A percentile compares a stretch with the other conserved stretches of the same genome.
Evolutionary conservation across 2,329 filamentous ascomycete species (phyloP).

Genomic region (Claviceps sp.): DNA sequence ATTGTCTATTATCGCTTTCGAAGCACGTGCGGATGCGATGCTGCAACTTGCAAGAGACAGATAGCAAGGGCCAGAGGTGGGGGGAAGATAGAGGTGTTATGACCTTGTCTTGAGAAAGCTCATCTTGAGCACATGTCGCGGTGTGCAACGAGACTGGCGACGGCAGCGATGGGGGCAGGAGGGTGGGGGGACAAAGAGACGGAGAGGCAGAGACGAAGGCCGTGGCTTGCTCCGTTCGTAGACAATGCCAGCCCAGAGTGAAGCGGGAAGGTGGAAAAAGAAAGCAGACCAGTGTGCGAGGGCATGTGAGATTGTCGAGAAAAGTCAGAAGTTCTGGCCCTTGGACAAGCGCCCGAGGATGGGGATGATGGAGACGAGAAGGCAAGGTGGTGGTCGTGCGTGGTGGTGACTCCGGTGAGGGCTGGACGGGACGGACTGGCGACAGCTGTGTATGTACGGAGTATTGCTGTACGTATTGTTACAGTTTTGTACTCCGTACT

Average conservation of each 20-base stretch:
- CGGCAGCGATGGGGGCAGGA: neutral
- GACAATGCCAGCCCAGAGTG: neutral
- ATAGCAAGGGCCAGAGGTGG: neutral
- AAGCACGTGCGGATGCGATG: too few relatives aligned
- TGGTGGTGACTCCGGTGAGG: neutral
- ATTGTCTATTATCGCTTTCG: too few relatives aligned
- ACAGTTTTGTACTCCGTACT: too few relatives aligned
- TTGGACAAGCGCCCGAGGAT: neutral
- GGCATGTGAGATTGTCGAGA: neutral
- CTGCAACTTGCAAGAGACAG: neutral
- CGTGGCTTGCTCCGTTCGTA: neutral
- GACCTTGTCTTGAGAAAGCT: slow-evolving; percentile 31
- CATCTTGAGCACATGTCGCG: slow-evolving; percentile 27
- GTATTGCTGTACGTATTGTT: too few relatives aligned
- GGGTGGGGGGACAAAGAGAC: neutral
- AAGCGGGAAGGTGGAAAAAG: neutral
- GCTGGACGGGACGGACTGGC: slow-evolving; percentile 2
- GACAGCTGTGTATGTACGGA: too few relatives aligned
- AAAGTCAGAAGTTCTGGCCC: neutral
- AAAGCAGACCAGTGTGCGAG: neutral
- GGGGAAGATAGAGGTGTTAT: neutral
- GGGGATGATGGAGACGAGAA: neutral
- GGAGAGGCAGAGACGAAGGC: neutral
- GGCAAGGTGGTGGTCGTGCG: neutral
- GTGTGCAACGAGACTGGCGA: slow-evolving; percentile 12